These are phyloP conservation scores for Fistulinella prunicolor DNA, from an alignment of 768 basidiomycete species.

Conservation along the genomic window DNA sequence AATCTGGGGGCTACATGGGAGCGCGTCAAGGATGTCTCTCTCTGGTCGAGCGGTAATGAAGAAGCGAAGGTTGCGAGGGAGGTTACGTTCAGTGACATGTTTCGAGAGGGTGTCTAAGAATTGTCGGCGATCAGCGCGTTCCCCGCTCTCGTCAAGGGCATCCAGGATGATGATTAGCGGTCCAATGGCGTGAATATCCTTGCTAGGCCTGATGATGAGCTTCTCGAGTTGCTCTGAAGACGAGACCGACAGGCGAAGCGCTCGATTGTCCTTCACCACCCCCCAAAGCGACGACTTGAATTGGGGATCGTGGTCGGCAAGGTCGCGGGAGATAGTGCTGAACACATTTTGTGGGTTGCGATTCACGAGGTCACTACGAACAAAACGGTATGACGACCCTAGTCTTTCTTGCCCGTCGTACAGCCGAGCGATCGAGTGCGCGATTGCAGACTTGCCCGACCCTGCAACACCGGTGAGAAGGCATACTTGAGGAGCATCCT, in stretches of 20 bases:
- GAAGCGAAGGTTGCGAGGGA: slow-evolving; percentile 26
- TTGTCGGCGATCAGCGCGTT: slow-evolving; percentile 9
- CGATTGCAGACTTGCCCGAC: slow-evolving; percentile 34
- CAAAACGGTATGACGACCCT: slow-evolving; percentile 34
- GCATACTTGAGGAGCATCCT: slow-evolving; percentile 21
- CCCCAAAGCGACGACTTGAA: slow-evolving; percentile 16
- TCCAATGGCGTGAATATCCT: slow-evolving; percentile 21
- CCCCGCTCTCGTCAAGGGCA: slow-evolving; percentile 31
- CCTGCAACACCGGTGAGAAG: slow-evolving; percentile 27
- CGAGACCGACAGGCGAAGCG: slow-evolving; percentile 19
- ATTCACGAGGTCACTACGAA: slow-evolving; percentile 9
- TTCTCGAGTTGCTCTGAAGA: slow-evolving; percentile 26
- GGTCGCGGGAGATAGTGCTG: slow-evolving; percentile 33
- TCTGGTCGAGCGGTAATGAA: slow-evolving; percentile 29
- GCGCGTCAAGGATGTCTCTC: slow-evolving; percentile 15
- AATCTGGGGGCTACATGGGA: slow-evolving; percentile 4
- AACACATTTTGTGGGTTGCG: slow-evolving; percentile 28
- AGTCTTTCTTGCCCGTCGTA: slow-evolving; percentile 28
- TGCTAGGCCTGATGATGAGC: slow-evolving; percentile 28
- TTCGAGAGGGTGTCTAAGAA: slow-evolving; percentile 22
- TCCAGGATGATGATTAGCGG: slow-evolving; percentile 37
- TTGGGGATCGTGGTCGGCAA: slow-evolving; percentile 32
- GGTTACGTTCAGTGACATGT: slow-evolving; percentile 5
- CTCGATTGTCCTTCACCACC: slow-evolving; percentile 18
- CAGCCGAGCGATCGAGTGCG: slow-evolving; percentile 27